These are phyloP conservation scores for Xylariales sp. DNA, from an alignment of 2,329 filamentous ascomycete genomes.

Conservation along the genomic window DNA sequence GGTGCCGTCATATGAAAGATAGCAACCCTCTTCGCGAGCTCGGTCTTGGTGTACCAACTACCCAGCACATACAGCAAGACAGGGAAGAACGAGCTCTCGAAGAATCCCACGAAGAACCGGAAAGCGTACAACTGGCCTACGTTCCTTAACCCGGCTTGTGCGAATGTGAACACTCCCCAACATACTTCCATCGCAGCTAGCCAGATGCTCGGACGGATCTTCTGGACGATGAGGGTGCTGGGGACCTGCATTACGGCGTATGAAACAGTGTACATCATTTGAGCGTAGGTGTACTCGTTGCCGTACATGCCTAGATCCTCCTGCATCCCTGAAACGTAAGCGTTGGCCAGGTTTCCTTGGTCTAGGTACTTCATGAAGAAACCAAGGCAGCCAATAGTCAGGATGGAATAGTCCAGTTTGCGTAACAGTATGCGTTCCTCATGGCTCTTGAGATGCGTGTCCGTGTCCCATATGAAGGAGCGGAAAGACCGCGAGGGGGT, in stretches of 20 bases:
- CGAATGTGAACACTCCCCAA: constrained; percentile 8
- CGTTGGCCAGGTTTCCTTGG: constrained; percentile 21
- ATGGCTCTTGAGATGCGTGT: constrained; percentile 21
- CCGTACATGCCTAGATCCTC: constrained; percentile 20
- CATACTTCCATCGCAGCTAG: constrained; percentile 8
- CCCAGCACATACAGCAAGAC: constrained; percentile 5
- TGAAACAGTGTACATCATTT: constrained; percentile 11
- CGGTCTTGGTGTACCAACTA: constrained; percentile 9
- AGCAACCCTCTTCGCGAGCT: constrained; percentile 8
- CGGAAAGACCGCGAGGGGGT: too few species aligned
- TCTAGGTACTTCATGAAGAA: constrained; percentile 24
- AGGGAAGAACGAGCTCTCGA: constrained; percentile 7
- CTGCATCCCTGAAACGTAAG: constrained; percentile 22
- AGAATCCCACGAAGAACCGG: constrained; percentile 7
- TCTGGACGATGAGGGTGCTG: constrained; percentile 25
- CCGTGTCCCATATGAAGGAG: constrained; percentile 25
- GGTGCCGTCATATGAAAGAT: constrained; percentile 9
- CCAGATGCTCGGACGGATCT: constrained; percentile 14
- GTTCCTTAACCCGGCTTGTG: constrained; percentile 6
- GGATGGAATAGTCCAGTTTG: constrained; percentile 22
- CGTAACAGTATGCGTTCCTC: constrained; percentile 20
- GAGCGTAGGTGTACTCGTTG: constrained; percentile 21
- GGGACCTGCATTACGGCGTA: constrained; percentile 26
- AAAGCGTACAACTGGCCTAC: constrained; percentile 7
- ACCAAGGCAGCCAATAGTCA: constrained; percentile 16